Percentiles rank a stretch among this genome's conserved stretches.
Evolutionary conservation across 2,329 filamentous ascomycete genomes (phyloP).

Genomic region (Aspergillus chevalieri): DNA sequence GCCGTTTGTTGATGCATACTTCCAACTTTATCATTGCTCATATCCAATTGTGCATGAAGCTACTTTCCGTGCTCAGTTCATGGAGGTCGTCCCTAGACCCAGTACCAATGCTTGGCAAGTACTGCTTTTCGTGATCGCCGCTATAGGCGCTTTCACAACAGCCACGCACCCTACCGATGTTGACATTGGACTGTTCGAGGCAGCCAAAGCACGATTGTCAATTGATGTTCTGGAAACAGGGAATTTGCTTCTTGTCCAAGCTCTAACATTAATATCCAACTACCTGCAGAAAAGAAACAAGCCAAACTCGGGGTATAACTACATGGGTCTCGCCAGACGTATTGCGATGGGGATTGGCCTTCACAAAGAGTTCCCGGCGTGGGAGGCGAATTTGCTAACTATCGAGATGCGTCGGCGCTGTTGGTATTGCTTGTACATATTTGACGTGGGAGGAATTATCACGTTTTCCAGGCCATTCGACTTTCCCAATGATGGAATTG

Average conservation of each 20-base stretch:
- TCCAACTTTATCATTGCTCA: slow-evolving; percentile 29
- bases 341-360: slow-evolving; percentile 39
- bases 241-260: slow-evolving; percentile 37
- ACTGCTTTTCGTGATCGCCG: slow-evolving; percentile 29
- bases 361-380: slow-evolving; percentile 36
- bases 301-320: slow-evolving; percentile 39
- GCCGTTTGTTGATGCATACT: slow-evolving; percentile 30
- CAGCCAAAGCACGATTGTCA: slow-evolving; percentile 32
- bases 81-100: slow-evolving; percentile 29
- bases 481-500: slow-evolving; percentile 32
- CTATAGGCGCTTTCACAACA: slow-evolving; percentile 29
- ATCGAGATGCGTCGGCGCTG: slow-evolving; percentile 24
- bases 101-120: slow-evolving; percentile 28
- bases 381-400: slow-evolving; percentile 23
- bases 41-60: slow-evolving; percentile 38
- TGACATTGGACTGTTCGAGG: slow-evolving; percentile 32
- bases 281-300: slow-evolving; percentile 39
- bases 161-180: slow-evolving; percentile 17
- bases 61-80: slow-evolving; percentile 35
- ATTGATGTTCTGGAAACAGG: slow-evolving; percentile 35
- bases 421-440: slow-evolving; percentile 28
- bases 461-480: slow-evolving; percentile 39
- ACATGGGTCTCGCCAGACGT: slow-evolving; percentile 34
- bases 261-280: slow-evolving; percentile 35
- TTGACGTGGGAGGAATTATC: slow-evolving; percentile 37